Evolutionary conservation across 2,329 filamentous ascomycete species (phyloP).

Genomic region (Cercospora berteroae): DNA sequence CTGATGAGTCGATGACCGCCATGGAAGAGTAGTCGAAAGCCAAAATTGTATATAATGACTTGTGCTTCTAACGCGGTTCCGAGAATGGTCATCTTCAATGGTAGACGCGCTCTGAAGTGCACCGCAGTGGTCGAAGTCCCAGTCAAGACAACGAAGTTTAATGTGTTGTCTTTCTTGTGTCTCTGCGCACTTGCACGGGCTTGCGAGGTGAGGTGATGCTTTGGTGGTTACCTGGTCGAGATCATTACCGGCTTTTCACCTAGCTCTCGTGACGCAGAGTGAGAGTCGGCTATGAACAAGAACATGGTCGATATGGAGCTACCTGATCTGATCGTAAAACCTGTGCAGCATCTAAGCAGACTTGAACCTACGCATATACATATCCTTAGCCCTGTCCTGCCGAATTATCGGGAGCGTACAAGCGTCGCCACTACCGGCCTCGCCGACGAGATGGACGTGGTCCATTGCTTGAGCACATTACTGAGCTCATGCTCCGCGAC

Average conservation of each 20-base stretch:
- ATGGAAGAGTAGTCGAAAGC: not conserved
- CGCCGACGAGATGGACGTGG: not conserved
- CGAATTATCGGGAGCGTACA: not conserved
- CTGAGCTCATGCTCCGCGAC: constrained; percentile 11
- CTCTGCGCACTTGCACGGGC: too few species aligned
- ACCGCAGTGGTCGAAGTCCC: too few species aligned
- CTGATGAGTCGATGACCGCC: not conserved
- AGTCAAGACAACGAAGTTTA: too few species aligned
- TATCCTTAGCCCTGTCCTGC: not conserved
- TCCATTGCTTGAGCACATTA: not conserved
- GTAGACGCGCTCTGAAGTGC: too few species aligned
- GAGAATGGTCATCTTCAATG: too few species aligned
- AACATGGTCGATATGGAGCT: not conserved
- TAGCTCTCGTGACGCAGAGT: too few species aligned
- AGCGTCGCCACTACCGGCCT: not conserved
- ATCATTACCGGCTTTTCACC: not conserved
- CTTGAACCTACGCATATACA: not conserved
- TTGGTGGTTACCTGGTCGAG: not conserved
- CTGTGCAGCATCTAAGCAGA: not conserved
- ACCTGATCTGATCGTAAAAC: not conserved
- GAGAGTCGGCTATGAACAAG: not conserved
- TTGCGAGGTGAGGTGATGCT: not conserved
- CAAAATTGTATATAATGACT: not conserved
- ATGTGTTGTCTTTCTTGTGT: too few species aligned
- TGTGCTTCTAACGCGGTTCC: not conserved